Base-by-base conservation (phyloP, 768 basidiomycete genomes). In the Cyclocybe aegerita region DNA sequence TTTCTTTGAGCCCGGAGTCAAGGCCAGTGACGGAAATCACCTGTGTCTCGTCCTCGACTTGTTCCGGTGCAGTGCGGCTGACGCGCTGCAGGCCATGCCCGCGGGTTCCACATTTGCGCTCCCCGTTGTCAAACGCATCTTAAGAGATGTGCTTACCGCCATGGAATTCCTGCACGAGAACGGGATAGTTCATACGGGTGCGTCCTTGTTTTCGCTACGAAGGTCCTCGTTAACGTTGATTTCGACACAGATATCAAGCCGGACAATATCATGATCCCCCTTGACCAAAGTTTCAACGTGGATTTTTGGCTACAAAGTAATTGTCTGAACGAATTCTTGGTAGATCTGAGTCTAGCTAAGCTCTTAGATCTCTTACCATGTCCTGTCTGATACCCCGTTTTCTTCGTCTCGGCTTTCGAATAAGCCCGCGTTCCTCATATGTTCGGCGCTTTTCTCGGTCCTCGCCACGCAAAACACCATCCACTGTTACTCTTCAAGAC, bases 191-290 rank as follows among this genome's bases (percentile, higher is more conserved):
- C 63, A 64, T 54, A 62, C 58, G 14, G 62, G 62, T 43, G 52
- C 46, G 45, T 33, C 17, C 43, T n/a, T 12, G 37, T 29, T 9
- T 30, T 38, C 11, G n/a, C n/a, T n/a, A n/a, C n/a, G n/a, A n/a
- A n/a, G n/a, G n/a, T n/a, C 29, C 4, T 29, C n/a, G 39, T 9
- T 30, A 4, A 9, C 43, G 32, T 12, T 14, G 14, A 38, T 38
- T 33, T 29, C 15, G 43, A n/a, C 36, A 11, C 46, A 61, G 62
- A 63, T 46, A 53, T 63, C 33, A 61, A 63, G 43, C 62, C 56
- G 4, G 56, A 63, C 45, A 63, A 60, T 43, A 59, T 60, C 44
- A 59, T 60, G 59, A 37, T 59, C n/a, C n/a, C n/a, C n/a, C n/a
- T n/a, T n/a, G n/a, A n/a, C n/a, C n/a, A n/a, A n/a, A n/a, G n/a